Conservation (phyloP, 2,329 filamentous ascomycete species). For the Trichoderma pleuroti region DNA sequence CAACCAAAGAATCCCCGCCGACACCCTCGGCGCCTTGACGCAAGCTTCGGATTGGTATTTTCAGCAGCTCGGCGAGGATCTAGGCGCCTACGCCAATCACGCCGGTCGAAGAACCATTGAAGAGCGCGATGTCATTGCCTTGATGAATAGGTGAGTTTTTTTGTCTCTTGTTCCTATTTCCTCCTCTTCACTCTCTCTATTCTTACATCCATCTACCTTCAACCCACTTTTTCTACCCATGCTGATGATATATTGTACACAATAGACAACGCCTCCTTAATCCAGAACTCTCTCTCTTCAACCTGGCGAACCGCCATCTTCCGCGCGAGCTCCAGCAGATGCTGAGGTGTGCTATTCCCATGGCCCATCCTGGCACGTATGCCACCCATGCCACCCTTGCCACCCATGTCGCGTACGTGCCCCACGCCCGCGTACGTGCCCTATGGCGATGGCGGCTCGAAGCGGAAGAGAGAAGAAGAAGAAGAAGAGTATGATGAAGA, state of each 20-base stretch:
- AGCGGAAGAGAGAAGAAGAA: slow-evolving; percentile 36
- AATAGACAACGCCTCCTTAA: slow-evolving; percentile 73
- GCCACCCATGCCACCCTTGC: not conserved
- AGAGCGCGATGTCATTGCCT: slow-evolving; percentile 73
- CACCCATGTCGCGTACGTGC: not conserved
- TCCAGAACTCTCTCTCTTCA: slow-evolving; percentile 71
- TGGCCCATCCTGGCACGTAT: slow-evolving; percentile 40
- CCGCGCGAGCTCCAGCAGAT: slow-evolving; percentile 81
- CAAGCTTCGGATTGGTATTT: slow-evolving; percentile 90
- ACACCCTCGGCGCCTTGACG: slow-evolving; percentile 70
- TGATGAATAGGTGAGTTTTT: slow-evolving; percentile 73
- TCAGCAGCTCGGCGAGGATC: slow-evolving; percentile 77
- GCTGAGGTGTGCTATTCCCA: slow-evolving; percentile 60
- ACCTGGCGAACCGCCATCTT: slow-evolving; percentile 77
- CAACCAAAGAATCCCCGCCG: slow-evolving; percentile 67
- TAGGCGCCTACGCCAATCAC: slow-evolving; percentile 76
- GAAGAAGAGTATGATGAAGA: slow-evolving; percentile 25
- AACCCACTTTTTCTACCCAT: not conserved
- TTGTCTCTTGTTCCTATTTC: slow-evolving; percentile 22
- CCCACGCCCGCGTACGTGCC: not conserved
- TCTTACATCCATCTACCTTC: not conserved
- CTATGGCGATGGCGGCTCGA: slow-evolving; percentile 23
- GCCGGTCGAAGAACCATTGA: slow-evolving; percentile 82
- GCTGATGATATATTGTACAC: slow-evolving; percentile 2
- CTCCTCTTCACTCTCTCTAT: slow-evolving; percentile 23